Evolutionary conservation across 1,284 basidiomycete genomes (phyloP), one percentile per base, ranked within the genome.

Genomic region (Xerocomus alliaceus): DNA sequence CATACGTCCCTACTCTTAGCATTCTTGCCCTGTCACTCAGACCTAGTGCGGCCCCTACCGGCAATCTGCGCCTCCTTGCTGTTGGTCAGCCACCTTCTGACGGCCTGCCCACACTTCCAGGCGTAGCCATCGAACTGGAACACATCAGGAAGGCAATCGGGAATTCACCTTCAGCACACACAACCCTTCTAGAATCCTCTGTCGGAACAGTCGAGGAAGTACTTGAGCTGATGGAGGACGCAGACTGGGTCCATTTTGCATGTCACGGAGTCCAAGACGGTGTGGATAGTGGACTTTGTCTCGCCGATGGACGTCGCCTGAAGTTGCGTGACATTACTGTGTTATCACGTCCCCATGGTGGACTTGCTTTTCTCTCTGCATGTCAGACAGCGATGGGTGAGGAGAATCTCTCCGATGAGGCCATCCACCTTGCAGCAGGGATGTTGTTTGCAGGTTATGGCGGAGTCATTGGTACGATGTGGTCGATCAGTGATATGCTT

Each of bases 371-470:
- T 34, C 34, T 34, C 34, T 34, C 34, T 34, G 34, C 34, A 15
- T 34, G 34, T 34, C 34, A 34, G 34, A 34, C 34, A 15, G 34
- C 34, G 34, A 62, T 17, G n/a, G 61, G 61, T 20, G 61, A 60
- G 22, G 42, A 45, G 52, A 28, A 26, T 11, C 47, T 62, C 5
- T 46, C 52, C 6, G 60, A 62, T 20, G 60, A 62, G 22, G 51
- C 56, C 20, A 56, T 60, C 29, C 59, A 60, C 41, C 35, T 61
- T n/a, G 50, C 60, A 4, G 60, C 60, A 17, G 56, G 58, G 11
- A 62, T 62, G 61, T 41, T 62, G 31, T 60, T 62, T 48, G 61
- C 61, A 5, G 61, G 61, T 15, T 62, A 56, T 15, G 51, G 20
- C 2, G 46, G 61, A 2, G 55, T 63, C 5, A 35, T 63, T 34